Evolutionary conservation across 495 filamentous ascomycete genomes (phyloP).

Genomic region (Podospora pseudocomata): DNA sequence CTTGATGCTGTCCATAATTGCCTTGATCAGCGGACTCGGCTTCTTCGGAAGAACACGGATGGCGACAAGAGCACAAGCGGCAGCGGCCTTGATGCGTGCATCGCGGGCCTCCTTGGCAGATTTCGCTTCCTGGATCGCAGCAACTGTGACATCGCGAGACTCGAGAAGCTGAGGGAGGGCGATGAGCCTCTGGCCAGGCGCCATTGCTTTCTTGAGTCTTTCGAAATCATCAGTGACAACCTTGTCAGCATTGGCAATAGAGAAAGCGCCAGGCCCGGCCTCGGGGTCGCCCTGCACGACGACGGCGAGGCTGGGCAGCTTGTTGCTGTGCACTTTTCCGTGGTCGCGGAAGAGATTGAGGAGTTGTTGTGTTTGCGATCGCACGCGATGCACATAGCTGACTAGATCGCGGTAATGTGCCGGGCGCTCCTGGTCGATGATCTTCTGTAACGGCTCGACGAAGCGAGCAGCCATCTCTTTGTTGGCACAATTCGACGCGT

Average conservation of each 20-base stretch:
- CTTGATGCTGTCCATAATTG: constrained; percentile 97
- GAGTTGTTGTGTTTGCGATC: constrained; percentile 84
- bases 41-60: constrained; percentile 85
- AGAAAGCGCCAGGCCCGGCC: constrained; percentile 88
- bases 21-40: constrained; percentile 83
- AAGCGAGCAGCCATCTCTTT: constrained; percentile 44
- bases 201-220: constrained; percentile 75
- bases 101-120: constrained; percentile 76
- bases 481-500: constrained; percentile 56
- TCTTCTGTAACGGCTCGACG: constrained; percentile 56
- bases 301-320: constrained; percentile 75
- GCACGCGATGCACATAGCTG: constrained; percentile 79
- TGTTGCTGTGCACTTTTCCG: constrained; percentile 66
- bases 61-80: constrained; percentile 82
- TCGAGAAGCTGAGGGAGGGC: constrained; percentile 70
- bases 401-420: constrained; percentile 81
- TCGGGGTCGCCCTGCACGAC: constrained; percentile 89
- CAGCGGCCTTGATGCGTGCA: constrained; percentile 79
- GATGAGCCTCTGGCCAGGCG: constrained; percentile 78
- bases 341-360: constrained; percentile 86
- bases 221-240: constrained; percentile 80
- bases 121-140: constrained; percentile 73
- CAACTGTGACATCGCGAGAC: constrained; percentile 62
- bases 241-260: constrained; percentile 79
- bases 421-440: constrained; percentile 78